A percentile compares a stretch with the other conserved stretches of the same genome.
Conservation (phyloP, 352 stramenopile species). For the Globisporangium okanoganense region DNA sequence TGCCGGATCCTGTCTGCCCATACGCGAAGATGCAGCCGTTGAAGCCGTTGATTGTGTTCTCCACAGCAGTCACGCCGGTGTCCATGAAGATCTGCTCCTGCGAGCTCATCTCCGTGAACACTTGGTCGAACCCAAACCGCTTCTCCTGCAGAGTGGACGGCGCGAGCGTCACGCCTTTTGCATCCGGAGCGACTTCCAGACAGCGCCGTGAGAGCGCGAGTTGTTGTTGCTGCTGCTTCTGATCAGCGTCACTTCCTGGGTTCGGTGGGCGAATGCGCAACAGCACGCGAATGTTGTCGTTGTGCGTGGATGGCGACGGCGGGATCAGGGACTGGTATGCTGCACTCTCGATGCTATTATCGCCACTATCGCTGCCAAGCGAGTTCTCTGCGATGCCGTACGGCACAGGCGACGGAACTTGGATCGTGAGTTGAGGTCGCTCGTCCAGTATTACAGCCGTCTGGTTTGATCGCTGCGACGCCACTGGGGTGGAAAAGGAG, state of each 20-base stretch:
- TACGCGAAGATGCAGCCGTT: slow-evolving; percentile 91
- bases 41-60: slow-evolving; percentile 82
- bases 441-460: neutral
- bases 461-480: slow-evolving; percentile 8
- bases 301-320: slow-evolving; percentile 12
- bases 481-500: slow-evolving; percentile 17
- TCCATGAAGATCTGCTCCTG: slow-evolving; percentile 84
- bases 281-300: slow-evolving; percentile 71
- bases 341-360: slow-evolving; percentile 18
- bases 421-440: slow-evolving; percentile 17
- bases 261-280: slow-evolving; percentile 53
- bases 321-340: slow-evolving; percentile 17
- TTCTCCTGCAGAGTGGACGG: slow-evolving; percentile 68
- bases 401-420: slow-evolving; percentile 11
- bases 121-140: slow-evolving; percentile 79
- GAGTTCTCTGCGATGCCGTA: slow-evolving; percentile 2
- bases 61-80: slow-evolving; percentile 65
- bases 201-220: slow-evolving; percentile 26
- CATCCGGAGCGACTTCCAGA: slow-evolving; percentile 53
- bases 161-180: slow-evolving; percentile 55
- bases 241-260: slow-evolving; percentile 16
- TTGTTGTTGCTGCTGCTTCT: slow-evolving; percentile 16
- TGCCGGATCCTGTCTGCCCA: slow-evolving; percentile 84
- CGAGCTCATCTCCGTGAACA: slow-evolving; percentile 62
- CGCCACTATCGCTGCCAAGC: neutral